phyloP scores from a whole-genome alignment of 2,329 filamentous ascomycete genomes.

The Ceratocystiopsis minuta region DNA sequence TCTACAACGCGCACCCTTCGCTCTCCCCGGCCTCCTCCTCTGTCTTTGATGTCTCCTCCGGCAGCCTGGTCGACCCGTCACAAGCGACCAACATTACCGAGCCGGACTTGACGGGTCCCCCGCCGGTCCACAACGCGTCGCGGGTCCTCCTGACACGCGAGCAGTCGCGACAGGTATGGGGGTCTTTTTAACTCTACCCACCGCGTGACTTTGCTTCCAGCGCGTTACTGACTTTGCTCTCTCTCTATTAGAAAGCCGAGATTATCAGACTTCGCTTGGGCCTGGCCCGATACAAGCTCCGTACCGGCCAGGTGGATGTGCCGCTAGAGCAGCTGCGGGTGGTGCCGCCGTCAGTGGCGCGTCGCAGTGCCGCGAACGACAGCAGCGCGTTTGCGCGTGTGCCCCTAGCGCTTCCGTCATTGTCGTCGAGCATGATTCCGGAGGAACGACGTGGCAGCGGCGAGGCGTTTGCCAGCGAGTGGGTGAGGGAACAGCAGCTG shows the following conservation, averaged over 20 bases:
- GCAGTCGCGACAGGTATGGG: constrained; percentile 30
- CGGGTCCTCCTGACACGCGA: constrained; percentile 22
- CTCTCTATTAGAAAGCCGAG: constrained; percentile 35
- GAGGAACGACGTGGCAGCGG: not conserved
- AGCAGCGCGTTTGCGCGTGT: not conserved
- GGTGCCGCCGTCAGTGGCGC: constrained; percentile 10
- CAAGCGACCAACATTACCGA: constrained; percentile 32
- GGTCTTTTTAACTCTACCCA: constrained; percentile 3
- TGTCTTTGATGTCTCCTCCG: constrained; percentile 29
- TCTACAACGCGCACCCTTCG: constrained; percentile 5
- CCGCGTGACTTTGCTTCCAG: no score
- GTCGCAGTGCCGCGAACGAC: constrained; percentile 3
- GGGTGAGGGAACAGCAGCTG: constrained; percentile 4
- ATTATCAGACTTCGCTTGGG: constrained; percentile 49
- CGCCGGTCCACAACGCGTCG: constrained; percentile 3
- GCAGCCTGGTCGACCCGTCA: constrained; percentile 22
- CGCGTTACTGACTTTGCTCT: not conserved
- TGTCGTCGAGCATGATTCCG: no score
- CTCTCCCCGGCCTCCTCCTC: constrained; percentile 27
- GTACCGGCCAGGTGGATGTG: constrained; percentile 50
- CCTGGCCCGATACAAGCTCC: constrained; percentile 58
- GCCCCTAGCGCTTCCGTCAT: no score
- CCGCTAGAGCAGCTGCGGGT: constrained; percentile 42
- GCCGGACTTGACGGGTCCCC: constrained; percentile 19
- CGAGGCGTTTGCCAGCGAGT: constrained; percentile 1